Evolutionary conservation across 2,329 filamentous ascomycete genomes (phyloP), one percentile per base, ranked within the genome.

Genomic region (Clarireedia paspali): DNA sequence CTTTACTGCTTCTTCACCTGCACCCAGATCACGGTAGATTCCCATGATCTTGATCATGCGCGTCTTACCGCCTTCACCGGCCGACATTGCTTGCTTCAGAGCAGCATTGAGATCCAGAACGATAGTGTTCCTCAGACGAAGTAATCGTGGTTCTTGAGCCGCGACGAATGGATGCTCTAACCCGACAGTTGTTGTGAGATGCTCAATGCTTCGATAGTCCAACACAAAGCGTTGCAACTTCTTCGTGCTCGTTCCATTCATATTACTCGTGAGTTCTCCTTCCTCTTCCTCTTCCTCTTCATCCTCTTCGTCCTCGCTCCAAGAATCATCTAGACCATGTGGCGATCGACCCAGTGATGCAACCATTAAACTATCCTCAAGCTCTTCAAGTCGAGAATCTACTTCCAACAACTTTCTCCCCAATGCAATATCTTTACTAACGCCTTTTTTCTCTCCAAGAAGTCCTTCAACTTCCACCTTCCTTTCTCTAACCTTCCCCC

Each of bases 361-460:
- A 24, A 89, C 73, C 47, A 82, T 78, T 26, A 91, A 70, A 36
- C 76, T 74, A 42, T 77, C 78, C 68, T 91, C 88, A 46, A 91
- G 68, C 53, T 80, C 78, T 5, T 75, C 73, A 39, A 90, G 66
- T 54, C 84, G 69, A 59, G 83, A 82, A 53, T 87, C 82, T 17
- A 87, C 71, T 68, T 90, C 87, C 27, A 91, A 68, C 73, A 91
- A 76, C 62, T 76, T 76, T 59, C 82, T 71, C 0, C 81, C 83
- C 2, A 71, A 62, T 63, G 87, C 82, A 44, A 92, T 84, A 50
- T 84, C 76, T 12, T 73, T 71, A 57, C 83, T 77, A 5, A 91
- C 78, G n/a, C 66, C 72, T 59, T 77, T 79, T 67, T 91, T 81
- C 70, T 95, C 84, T n/a, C 74, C 70, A 55, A 89, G 75, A 51